phyloP scores from a whole-genome alignment of 1,284 basidiomycete genomes.

The Ganoderma resinaceum region DNA sequence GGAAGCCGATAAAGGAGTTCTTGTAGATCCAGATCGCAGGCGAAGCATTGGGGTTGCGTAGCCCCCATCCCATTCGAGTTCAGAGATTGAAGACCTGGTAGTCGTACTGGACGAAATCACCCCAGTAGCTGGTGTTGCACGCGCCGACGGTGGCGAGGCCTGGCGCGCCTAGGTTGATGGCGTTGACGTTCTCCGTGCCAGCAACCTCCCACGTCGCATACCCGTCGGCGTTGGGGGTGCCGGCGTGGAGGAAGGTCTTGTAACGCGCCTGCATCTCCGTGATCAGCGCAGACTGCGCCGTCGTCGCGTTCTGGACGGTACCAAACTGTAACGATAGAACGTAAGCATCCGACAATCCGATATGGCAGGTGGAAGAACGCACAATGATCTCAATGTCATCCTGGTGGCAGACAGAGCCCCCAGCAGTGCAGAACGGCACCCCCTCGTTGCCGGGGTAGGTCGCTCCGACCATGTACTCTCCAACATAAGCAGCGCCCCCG shows the following conservation, averaged over 20 bases:
- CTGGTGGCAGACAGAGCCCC: conserved; percentile 71
- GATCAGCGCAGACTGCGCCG: conserved; percentile 62
- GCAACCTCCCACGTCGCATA: conserved; percentile 58
- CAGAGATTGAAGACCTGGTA: conserved; percentile 69
- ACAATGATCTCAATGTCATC: conserved; percentile 80
- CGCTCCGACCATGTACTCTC: conserved; percentile 70
- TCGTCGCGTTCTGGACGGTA: conserved; percentile 62
- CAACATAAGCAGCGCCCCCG: conserved; percentile 75
- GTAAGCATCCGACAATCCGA: neutral
- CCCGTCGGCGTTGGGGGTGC: conserved; percentile 61
- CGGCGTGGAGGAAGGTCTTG: conserved; percentile 66
- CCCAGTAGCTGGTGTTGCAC: conserved; percentile 73
- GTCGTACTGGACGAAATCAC: conserved; percentile 65
- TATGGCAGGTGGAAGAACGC: conserved; percentile 31
- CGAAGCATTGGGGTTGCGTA: no score
- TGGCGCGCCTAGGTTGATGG: conserved; percentile 62
- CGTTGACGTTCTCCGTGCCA: conserved; percentile 54
- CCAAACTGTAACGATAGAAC: conserved; percentile 58
- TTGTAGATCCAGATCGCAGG: neutral
- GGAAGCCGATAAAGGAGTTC: conserved; percentile 1
- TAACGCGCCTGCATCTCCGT: conserved; percentile 74
- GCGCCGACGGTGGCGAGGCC: conserved; percentile 59
- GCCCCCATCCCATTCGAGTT: neutral
- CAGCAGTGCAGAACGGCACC: conserved; percentile 58
- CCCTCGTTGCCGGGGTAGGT: conserved; percentile 71